Percentiles rank a stretch among this genome's conserved stretches.
phyloP scores from a whole-genome alignment of 768 basidiomycete species.

The Boletus eberwhitei region DNA sequence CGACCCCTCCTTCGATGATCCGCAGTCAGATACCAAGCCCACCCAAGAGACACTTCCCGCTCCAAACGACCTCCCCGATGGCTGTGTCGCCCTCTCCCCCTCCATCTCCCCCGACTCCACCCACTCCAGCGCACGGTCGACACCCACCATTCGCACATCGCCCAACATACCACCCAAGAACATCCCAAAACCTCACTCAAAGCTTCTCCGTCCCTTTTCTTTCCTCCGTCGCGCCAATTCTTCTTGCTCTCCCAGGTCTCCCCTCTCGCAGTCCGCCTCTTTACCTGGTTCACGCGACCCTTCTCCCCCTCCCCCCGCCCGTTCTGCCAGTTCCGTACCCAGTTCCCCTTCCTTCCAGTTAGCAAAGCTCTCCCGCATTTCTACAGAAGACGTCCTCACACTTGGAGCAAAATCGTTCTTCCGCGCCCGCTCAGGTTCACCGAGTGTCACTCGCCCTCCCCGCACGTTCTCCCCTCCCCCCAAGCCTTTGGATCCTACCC shows the following conservation, averaged over 20 bases:
- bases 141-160: constrained; percentile 19
- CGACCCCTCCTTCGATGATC: constrained; percentile 31
- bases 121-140: constrained; percentile 19
- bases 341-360: constrained; percentile 10
- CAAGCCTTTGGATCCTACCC: constrained; percentile 1
- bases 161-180: background rate
- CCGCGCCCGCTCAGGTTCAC: constrained; percentile 23
- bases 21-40: constrained; percentile 17
- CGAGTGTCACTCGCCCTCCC: background rate
- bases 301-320: constrained; percentile 14
- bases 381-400: constrained; percentile 31
- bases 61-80: constrained; percentile 3
- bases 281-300: constrained; percentile 9
- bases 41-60: background rate
- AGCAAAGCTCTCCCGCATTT: constrained; percentile 16
- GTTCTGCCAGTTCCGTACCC: constrained; percentile 13
- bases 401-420: constrained; percentile 31
- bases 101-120: constrained; percentile 19
- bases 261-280: constrained; percentile 11
- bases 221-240: constrained; percentile 17
- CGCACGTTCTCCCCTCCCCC: constrained; percentile 18
- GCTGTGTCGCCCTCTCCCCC: constrained; percentile 13
- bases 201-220: constrained; percentile 20
- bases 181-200: constrained; percentile 10
- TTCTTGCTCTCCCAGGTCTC: constrained; percentile 3